Evolutionary conservation across 1,139 yeast species (phyloP).

Genomic region (Hansenula lynferdii): DNA sequence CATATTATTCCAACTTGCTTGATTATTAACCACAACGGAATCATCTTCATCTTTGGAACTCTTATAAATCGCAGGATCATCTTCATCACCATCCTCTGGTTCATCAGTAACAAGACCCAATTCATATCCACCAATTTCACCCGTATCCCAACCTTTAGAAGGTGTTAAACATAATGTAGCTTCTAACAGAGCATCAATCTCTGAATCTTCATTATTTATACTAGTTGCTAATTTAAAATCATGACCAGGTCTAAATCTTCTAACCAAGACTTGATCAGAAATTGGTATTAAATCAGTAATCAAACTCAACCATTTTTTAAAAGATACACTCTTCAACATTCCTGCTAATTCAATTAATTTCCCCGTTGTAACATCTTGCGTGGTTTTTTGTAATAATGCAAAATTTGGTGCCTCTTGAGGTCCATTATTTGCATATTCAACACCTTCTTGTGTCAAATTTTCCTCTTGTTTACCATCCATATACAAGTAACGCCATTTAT

Average conservation of each 20-base stretch:
- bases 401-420: slow-evolving; percentile 55
- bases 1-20: slow-evolving; percentile 81
- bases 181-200: slow-evolving; percentile 31
- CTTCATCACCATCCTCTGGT: slow-evolving; percentile 39
- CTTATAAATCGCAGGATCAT: slow-evolving; percentile 43
- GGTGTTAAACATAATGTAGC: slow-evolving; percentile 81
- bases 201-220: slow-evolving; percentile 33
- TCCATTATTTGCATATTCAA: slow-evolving; percentile 31
- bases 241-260: slow-evolving; percentile 92
- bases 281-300: slow-evolving; percentile 64
- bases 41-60: slow-evolving; percentile 52
- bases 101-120: slow-evolving; percentile 70
- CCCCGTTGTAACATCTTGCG: slow-evolving; percentile 24
- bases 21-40: slow-evolving; percentile 73
- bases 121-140: slow-evolving; percentile 93
- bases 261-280: slow-evolving; percentile 62
- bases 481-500: slow-evolving; percentile 83
- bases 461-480: slow-evolving; percentile 57
- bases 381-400: slow-evolving; percentile 27
- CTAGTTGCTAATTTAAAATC: slow-evolving; percentile 92
- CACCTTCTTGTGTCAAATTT: slow-evolving; percentile 26
- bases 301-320: slow-evolving; percentile 62
- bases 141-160: slow-evolving; percentile 76
- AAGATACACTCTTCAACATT: slow-evolving; percentile 56
- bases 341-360: slow-evolving; percentile 50